Conservation (phyloP, 768 basidiomycete species). For the Macrolepiota fuliginosa region DNA sequence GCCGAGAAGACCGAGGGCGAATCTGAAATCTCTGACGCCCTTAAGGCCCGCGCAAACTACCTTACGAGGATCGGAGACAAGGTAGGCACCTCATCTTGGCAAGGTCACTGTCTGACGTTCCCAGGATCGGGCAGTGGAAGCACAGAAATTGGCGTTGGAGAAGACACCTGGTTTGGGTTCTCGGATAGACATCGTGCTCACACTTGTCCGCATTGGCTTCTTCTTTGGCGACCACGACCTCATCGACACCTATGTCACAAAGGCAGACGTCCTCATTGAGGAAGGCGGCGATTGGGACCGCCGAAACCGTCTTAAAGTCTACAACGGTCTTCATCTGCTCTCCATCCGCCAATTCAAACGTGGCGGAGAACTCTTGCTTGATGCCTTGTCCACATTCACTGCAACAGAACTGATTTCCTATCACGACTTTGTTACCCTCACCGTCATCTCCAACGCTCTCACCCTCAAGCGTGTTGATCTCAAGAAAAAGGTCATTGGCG, state of each 20-base stretch:
- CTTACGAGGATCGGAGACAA: slow-evolving; percentile 88
- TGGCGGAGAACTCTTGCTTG: slow-evolving; percentile 82
- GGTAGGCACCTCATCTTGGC: slow-evolving; percentile 34
- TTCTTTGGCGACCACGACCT: slow-evolving; percentile 82
- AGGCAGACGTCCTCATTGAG: slow-evolving; percentile 89
- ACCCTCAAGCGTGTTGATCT: slow-evolving; percentile 79
- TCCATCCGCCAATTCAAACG: slow-evolving; percentile 91
- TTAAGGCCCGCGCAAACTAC: slow-evolving; percentile 83
- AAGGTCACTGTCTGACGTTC: not conserved
- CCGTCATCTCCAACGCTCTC: slow-evolving; percentile 77
- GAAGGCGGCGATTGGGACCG: slow-evolving; percentile 98
- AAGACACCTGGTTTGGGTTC: slow-evolving; percentile 93
- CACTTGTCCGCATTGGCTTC: slow-evolving; percentile 85
- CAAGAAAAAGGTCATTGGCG: slow-evolving; percentile 88
- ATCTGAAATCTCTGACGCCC: slow-evolving; percentile 86
- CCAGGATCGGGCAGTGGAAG: slow-evolving; percentile 78
- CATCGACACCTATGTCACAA: slow-evolving; percentile 67
- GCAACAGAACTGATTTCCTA: slow-evolving; percentile 87
- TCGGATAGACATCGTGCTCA: slow-evolving; percentile 88
- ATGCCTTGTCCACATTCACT: slow-evolving; percentile 92
- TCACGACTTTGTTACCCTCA: slow-evolving; percentile 85
- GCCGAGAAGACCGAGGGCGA: slow-evolving; percentile 92
- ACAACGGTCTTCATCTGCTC: slow-evolving; percentile 80
- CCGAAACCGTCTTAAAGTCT: slow-evolving; percentile 94
- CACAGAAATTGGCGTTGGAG: slow-evolving; percentile 80